phyloP scores from a whole-genome alignment of 139 green algal species.

The Volvox africanus region DNA sequence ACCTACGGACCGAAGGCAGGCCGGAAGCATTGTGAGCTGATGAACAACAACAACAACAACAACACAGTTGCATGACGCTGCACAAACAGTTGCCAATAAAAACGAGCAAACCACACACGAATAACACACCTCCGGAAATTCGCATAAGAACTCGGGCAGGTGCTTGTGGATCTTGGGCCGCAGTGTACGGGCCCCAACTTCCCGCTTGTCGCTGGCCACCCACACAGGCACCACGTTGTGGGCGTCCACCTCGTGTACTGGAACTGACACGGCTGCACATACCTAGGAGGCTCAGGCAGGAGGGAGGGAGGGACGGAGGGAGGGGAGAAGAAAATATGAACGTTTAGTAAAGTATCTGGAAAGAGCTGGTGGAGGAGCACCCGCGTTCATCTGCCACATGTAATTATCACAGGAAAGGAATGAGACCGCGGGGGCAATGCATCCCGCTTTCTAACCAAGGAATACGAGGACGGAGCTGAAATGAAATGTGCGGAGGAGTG shows the following conservation, averaged over 20 bases:
- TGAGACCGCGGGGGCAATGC: too few species aligned
- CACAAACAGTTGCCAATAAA: too few species aligned
- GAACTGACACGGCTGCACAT: conserved; percentile 46
- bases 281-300: conserved; percentile 40
- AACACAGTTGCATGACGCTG: too few species aligned
- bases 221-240: conserved; percentile 98
- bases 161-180: conserved; percentile 90
- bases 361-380: too few species aligned
- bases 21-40: too few species aligned
- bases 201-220: conserved; percentile 90
- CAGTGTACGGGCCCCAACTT: conserved; percentile 91
- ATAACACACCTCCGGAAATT: conserved; percentile 76
- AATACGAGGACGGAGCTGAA: background rate
- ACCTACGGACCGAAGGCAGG: background rate
- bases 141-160: conserved; percentile 88
- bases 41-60: too few species aligned
- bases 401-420: too few species aligned
- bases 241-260: conserved; percentile 93
- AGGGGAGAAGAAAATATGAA: background rate
- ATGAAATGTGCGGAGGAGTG: too few species aligned
- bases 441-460: too few species aligned
- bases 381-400: too few species aligned
- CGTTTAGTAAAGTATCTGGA: too few species aligned
- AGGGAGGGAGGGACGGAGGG: background rate
- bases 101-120: background rate